Conservation (phyloP, 495 filamentous ascomycete genomes). For the Aspergillus heteromorphus region DNA sequence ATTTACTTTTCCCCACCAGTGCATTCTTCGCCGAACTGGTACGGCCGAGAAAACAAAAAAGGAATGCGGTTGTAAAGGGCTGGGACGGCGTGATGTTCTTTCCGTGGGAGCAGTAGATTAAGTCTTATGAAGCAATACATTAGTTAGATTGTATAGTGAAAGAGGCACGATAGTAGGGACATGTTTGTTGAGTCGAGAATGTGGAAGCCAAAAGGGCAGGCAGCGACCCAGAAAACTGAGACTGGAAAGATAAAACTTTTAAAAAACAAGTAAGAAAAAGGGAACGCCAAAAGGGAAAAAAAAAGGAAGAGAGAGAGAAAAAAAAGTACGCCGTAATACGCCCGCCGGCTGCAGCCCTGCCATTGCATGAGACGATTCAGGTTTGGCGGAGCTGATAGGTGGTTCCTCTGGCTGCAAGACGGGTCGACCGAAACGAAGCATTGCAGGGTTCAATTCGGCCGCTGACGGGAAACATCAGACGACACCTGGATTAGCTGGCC, state of each 20-base stretch:
- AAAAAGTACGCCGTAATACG: conserved; percentile 2
- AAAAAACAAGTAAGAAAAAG: not conserved
- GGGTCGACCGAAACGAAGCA: conserved; percentile 18
- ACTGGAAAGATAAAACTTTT: not conserved
- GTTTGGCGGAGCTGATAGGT: conserved; percentile 11
- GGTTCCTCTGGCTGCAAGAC: conserved; percentile 9
- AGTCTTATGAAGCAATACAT: no score
- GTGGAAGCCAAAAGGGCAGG: not conserved
- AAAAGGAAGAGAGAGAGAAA: not conserved
- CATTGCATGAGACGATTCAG: conserved; percentile 14
- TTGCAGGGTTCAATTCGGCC: conserved; percentile 11
- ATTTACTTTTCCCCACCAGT: not conserved
- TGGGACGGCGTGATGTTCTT: no score
- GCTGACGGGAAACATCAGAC: conserved; percentile 15
- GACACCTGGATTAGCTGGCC: not conserved
- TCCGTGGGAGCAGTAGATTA: no score
- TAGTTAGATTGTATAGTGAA: no score
- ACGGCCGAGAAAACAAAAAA: not conserved
- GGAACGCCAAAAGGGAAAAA: not conserved
- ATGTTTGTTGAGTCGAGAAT: not conserved
- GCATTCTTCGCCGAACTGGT: not conserved
- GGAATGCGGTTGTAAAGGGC: not conserved
- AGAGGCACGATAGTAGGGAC: no score
- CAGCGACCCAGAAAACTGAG: not conserved
- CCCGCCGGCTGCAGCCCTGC: conserved; percentile 16